Evolutionary conservation across 2,329 filamentous ascomycete genomes (phyloP).

Genomic region (Exophiala spinifera): DNA sequence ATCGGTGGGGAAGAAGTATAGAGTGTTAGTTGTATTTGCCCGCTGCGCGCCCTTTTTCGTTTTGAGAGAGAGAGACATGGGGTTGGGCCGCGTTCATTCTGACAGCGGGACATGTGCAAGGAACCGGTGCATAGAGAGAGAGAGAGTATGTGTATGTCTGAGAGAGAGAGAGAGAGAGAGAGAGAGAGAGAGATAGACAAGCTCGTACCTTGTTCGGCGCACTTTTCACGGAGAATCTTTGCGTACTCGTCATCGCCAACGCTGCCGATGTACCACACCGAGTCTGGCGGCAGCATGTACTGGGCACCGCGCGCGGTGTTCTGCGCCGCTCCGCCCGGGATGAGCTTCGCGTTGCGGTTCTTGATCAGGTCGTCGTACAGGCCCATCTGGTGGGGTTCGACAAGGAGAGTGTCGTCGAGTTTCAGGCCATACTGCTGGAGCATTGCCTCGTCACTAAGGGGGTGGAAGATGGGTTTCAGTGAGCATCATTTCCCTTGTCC

Average conservation of each 20-base stretch:
- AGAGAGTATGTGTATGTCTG: too few relatives aligned
- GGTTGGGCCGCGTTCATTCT: too few relatives aligned
- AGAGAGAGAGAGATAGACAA: too few relatives aligned
- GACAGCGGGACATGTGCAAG: too few relatives aligned
- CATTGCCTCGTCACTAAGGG: slow-evolving; percentile 69
- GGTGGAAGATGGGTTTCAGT: slow-evolving; percentile 4
- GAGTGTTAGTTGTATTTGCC: too few relatives aligned
- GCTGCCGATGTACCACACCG: slow-evolving; percentile 88
- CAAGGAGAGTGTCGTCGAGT: slow-evolving; percentile 95
- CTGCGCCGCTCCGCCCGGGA: slow-evolving; percentile 93
- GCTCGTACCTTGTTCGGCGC: slow-evolving; percentile 74
- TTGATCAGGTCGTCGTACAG: slow-evolving; percentile 92
- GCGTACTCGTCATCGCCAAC: slow-evolving; percentile 96
- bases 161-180: too few relatives aligned
- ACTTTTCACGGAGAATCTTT: slow-evolving; percentile 79
- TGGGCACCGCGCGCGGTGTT: slow-evolving; percentile 91
- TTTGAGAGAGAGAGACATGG: too few relatives aligned
- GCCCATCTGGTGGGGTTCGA: slow-evolving; percentile 62
- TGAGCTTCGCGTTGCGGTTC: slow-evolving; percentile 89
- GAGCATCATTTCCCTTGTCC: background rate
- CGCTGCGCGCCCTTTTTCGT: too few relatives aligned
- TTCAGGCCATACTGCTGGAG: slow-evolving; percentile 92
- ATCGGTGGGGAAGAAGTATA: too few relatives aligned
- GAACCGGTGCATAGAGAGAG: too few relatives aligned
- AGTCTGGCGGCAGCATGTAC: slow-evolving; percentile 89